Evolutionary conservation across 352 stramenopile genomes (phyloP).

Genomic region (Globisporangium radiosum): DNA sequence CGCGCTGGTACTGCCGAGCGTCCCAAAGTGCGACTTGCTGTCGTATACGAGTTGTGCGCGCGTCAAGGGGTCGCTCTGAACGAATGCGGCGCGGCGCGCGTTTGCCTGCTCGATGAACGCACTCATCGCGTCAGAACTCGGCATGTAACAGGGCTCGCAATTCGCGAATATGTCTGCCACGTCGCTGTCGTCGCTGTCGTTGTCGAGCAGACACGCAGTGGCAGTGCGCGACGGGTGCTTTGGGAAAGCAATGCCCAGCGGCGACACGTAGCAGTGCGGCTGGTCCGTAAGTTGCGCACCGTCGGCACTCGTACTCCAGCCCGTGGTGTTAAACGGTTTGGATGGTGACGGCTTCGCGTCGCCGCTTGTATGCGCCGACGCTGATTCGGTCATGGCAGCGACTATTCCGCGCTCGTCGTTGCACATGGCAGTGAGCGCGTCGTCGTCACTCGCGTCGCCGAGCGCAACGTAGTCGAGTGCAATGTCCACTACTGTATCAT

Average conservation of each 20-base stretch:
- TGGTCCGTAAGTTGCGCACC: slow-evolving; percentile 9
- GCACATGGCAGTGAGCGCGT: neutral
- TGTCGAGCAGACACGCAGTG: neutral
- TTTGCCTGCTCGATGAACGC: slow-evolving; percentile 24
- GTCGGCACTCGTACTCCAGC: slow-evolving; percentile 1
- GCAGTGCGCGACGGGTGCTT: slow-evolving; percentile 22
- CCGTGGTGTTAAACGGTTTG: slow-evolving; percentile 7
- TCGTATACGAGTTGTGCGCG: slow-evolving; percentile 55
- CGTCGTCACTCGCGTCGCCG: neutral
- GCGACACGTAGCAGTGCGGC: slow-evolving; percentile 13
- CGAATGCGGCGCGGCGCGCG: slow-evolving; percentile 22
- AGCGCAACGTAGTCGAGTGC: neutral
- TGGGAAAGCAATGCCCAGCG: slow-evolving; percentile 7
- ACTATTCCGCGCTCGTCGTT: neutral
- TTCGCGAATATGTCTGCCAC: neutral
- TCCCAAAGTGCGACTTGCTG: slow-evolving; percentile 19
- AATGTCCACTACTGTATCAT: slow-evolving; percentile 11
- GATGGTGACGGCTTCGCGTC: neutral
- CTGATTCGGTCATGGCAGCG: too few relatives aligned
- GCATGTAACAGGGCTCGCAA: slow-evolving; percentile 16
- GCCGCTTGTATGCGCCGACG: neutral
- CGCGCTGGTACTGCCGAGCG: neutral
- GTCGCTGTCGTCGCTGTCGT: neutral
- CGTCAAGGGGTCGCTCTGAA: slow-evolving; percentile 21
- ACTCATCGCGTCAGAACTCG: slow-evolving; percentile 9